Percentiles rank a stretch among this genome's conserved stretches.
Conservation (phyloP, 2,329 filamentous ascomycete genomes). For the Diplodia scrobiculata region DNA sequence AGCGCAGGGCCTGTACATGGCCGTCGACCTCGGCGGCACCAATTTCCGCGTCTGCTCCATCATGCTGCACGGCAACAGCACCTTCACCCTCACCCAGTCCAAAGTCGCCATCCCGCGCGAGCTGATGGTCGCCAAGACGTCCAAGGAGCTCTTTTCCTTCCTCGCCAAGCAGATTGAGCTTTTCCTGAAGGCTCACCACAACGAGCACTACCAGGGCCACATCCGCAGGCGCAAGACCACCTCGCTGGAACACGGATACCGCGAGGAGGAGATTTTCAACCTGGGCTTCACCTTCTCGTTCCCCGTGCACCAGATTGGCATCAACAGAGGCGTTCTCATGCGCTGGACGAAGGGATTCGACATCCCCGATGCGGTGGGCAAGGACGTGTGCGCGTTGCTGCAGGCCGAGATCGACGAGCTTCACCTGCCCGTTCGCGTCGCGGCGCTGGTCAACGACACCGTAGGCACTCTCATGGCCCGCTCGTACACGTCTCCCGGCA, state of each 20-base stretch:
- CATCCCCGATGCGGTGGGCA: conserved; percentile 88
- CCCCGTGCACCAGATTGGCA: conserved; percentile 88
- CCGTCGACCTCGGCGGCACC: conserved; percentile 95
- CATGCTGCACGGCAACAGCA: conserved; percentile 88
- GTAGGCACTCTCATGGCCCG: conserved; percentile 97
- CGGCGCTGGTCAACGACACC: conserved; percentile 94
- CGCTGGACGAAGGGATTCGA: conserved; percentile 99
- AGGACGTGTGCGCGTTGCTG: conserved; percentile 89
- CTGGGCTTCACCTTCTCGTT: conserved; percentile 99
- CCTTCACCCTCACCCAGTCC: conserved; percentile 88
- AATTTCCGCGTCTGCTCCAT: conserved; percentile 99
- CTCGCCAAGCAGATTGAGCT: conserved; percentile 87
- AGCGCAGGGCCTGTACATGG: conserved; percentile 82
- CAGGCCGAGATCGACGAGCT: conserved; percentile 88
- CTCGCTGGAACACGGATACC: conserved; percentile 61
- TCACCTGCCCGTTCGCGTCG: conserved; percentile 86
- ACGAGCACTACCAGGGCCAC: conserved; percentile 78
- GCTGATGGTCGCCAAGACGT: conserved; percentile 85
- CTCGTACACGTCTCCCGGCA: conserved; percentile 88
- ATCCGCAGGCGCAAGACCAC: conserved; percentile 64
- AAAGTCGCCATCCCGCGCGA: conserved; percentile 89
- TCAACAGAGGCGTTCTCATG: conserved; percentile 92
- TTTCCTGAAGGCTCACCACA: conserved; percentile 85
- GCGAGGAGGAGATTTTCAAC: conserved; percentile 79
- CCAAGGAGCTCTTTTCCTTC: conserved; percentile 86